Evolutionary conservation across 192 early-diverging fungal genomes (phyloP).

Genomic region (Linnemannia hyalina): DNA sequence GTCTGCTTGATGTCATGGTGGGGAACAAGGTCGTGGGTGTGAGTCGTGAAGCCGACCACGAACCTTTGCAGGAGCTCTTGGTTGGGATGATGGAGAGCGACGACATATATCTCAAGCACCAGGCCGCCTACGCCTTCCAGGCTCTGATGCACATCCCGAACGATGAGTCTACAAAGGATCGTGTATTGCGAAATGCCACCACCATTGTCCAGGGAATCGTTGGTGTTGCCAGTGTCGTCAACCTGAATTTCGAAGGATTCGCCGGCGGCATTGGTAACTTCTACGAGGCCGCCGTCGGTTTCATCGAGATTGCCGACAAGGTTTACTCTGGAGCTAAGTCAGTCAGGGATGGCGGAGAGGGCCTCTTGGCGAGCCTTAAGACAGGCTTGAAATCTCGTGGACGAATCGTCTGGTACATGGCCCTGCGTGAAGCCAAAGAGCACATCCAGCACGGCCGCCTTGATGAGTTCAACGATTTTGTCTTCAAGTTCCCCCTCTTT

Average conservation of each 20-base stretch:
- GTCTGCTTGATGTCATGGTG: constrained; percentile 7
- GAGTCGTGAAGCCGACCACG: neutral
- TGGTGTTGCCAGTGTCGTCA: neutral
- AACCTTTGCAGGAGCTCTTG: neutral
- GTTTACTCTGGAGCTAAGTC: neutral
- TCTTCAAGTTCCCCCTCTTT: neutral
- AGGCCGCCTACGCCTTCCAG: constrained; percentile 13
- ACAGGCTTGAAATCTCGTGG: neutral
- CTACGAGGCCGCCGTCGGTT: neutral
- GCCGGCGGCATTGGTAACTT: neutral
- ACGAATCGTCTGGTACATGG: neutral
- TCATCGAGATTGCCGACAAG: constrained; percentile 1
- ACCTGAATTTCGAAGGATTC: neutral
- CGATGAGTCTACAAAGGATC: neutral
- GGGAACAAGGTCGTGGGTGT: constrained; percentile 1
- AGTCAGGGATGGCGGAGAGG: neutral
- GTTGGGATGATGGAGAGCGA: neutral
- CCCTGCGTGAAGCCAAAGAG: neutral
- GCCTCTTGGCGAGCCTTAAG: neutral
- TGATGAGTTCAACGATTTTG: neutral
- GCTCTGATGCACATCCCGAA: constrained; percentile 3
- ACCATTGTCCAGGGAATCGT: constrained; percentile 2
- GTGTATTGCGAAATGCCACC: neutral
- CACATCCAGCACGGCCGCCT: neutral
- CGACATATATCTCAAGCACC: neutral